Percentiles rank a stretch among this genome's conserved stretches.
Conservation (phyloP, 805 yeast species). For the Barnettozyma californica region DNA sequence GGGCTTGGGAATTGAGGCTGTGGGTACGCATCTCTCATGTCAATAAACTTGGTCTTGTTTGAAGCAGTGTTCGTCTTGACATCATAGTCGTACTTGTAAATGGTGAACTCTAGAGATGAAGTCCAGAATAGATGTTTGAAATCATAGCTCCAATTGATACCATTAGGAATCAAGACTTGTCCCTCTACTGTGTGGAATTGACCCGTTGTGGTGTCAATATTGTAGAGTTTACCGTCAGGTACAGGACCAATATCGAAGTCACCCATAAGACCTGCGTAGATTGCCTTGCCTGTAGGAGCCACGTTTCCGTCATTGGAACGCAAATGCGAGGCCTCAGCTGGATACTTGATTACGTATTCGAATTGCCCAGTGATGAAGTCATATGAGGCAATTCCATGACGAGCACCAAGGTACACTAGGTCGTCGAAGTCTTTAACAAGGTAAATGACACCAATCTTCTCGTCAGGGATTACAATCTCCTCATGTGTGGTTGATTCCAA, state of each 20-base stretch:
- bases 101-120: conserved; percentile 42
- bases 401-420: conserved; percentile 54
- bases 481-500: conserved; percentile 31
- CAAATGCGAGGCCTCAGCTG: conserved; percentile 28
- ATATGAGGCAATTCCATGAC: conserved; percentile 57
- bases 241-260: conserved; percentile 39
- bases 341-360: conserved; percentile 34
- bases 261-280: conserved; percentile 80
- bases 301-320: conserved; percentile 83
- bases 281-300: conserved; percentile 62
- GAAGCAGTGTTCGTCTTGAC: conserved; percentile 29
- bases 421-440: conserved; percentile 45
- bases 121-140: conserved; percentile 44
- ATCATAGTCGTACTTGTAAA: conserved; percentile 45
- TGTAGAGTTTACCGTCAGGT: conserved; percentile 49
- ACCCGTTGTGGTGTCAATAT: conserved; percentile 31
- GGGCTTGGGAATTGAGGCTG: conserved; percentile 31
- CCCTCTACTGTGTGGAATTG: conserved; percentile 31
- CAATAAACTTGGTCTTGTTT: conserved; percentile 36
- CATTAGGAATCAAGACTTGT: conserved; percentile 53
- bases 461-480: conserved; percentile 33
- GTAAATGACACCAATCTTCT: conserved; percentile 66
- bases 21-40: conserved; percentile 23
- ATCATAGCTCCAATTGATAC: conserved; percentile 50
- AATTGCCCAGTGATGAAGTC: conserved; percentile 37